Conservation (phyloP, 1,139 yeast genomes). For the Candida sp. region DNA sequence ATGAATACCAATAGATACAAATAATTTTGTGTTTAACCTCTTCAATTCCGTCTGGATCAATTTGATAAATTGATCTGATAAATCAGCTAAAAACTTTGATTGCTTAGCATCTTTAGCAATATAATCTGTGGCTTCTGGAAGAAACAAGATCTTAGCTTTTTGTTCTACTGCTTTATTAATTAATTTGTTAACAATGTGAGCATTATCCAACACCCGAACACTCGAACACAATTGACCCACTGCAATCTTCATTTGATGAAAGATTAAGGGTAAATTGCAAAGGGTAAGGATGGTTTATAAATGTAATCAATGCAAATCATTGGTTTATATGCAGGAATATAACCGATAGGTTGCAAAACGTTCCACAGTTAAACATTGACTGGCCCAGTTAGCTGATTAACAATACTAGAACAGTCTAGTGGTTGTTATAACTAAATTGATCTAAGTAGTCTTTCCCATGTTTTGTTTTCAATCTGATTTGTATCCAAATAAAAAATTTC, state of each 20-base stretch:
- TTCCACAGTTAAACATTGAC: too few species aligned
- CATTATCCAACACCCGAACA: slow-evolving; percentile 56
- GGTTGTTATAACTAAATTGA: too few species aligned
- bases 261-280: too few species aligned
- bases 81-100: slow-evolving; percentile 54
- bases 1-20: slow-evolving; percentile 69
- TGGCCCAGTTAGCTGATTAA: too few species aligned
- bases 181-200: slow-evolving; percentile 52
- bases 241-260: slow-evolving; percentile 43
- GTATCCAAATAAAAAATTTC: too few species aligned
- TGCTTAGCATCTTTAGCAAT: slow-evolving; percentile 68
- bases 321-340: too few species aligned
- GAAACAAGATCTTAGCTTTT: slow-evolving; percentile 64
- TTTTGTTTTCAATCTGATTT: too few species aligned
- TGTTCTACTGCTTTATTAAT: slow-evolving; percentile 58
- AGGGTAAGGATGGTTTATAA: too few species aligned
- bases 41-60: slow-evolving; percentile 28
- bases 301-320: too few species aligned
- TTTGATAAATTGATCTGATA: slow-evolving; percentile 49
- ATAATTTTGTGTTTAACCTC: slow-evolving; percentile 17
- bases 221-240: slow-evolving; percentile 88
- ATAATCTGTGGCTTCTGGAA: slow-evolving; percentile 95
- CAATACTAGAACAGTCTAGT: too few species aligned
- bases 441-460: too few species aligned
- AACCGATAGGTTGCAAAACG: too few species aligned